Percentiles rank a stretch among this genome's conserved stretches.
Conservation (phyloP, 208 protist genomes). For the Blastocrithidia nonstop region DNA sequence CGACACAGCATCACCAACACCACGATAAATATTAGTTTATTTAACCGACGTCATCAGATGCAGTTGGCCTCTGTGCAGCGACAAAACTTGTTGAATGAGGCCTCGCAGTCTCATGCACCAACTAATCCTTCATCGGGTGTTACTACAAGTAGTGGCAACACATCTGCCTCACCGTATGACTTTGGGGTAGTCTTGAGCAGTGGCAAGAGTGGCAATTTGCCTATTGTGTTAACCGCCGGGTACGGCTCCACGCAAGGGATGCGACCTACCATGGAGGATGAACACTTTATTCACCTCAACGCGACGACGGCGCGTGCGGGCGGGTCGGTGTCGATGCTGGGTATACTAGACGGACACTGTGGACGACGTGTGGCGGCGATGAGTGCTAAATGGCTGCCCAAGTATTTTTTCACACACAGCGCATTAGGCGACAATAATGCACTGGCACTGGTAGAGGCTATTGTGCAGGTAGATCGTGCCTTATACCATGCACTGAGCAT, state of each 20-base stretch:
- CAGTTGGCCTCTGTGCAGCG: too few relatives aligned
- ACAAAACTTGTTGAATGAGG: too few relatives aligned
- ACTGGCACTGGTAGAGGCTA: slow-evolving; percentile 49
- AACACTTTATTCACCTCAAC: slow-evolving; percentile 42
- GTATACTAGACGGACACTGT: slow-evolving; percentile 73
- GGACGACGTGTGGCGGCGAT: slow-evolving; percentile 53
- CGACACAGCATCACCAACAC: too few relatives aligned
- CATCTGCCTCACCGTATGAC: slow-evolving; percentile 18
- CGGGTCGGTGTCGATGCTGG: slow-evolving; percentile 37
- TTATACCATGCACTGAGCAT: slow-evolving; percentile 16
- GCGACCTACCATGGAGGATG: slow-evolving; percentile 72
- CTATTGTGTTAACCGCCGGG: slow-evolving; percentile 31
- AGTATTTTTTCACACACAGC: slow-evolving; percentile 39
- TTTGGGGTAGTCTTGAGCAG: slow-evolving; percentile 65
- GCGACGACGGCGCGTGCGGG: slow-evolving; percentile 24
- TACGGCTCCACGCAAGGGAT: slow-evolving; percentile 52
- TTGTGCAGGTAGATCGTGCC: slow-evolving; percentile 48
- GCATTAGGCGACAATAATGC: slow-evolving; percentile 58
- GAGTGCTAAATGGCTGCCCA: slow-evolving; percentile 33
- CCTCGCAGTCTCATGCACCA: too few relatives aligned
- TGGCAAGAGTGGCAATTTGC: slow-evolving; percentile 22
- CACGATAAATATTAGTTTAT: too few relatives aligned
- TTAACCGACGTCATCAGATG: too few relatives aligned
- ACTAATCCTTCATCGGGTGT: too few relatives aligned
- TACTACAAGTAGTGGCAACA: too few relatives aligned